Evolutionary conservation across 1,284 basidiomycete species (phyloP).

Genomic region (Ustilago trichophora): DNA sequence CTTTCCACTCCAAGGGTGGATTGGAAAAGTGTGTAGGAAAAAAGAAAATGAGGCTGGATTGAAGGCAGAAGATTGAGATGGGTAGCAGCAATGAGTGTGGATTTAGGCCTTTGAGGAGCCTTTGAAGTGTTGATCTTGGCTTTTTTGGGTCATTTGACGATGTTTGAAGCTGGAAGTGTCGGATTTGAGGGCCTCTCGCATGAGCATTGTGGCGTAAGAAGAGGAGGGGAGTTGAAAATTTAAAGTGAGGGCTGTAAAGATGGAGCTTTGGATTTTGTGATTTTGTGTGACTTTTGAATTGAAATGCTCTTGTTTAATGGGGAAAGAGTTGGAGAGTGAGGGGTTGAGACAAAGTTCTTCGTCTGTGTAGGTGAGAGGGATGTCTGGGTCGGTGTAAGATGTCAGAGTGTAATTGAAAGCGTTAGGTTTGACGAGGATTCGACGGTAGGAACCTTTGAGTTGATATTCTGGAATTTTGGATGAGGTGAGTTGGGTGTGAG

Average conservation of each 20-base stretch:
- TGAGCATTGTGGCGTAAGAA: slow-evolving; percentile 63
- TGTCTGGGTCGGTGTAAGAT: slow-evolving; percentile 90
- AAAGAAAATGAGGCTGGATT: no score
- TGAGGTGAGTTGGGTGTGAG: slow-evolving; percentile 78
- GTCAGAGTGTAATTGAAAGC: slow-evolving; percentile 82
- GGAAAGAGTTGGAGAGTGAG: neutral
- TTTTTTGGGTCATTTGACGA: slow-evolving; percentile 44
- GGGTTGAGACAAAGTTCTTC: slow-evolving; percentile 78
- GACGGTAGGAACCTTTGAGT: slow-evolving; percentile 89
- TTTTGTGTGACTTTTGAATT: neutral
- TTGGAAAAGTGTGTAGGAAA: no score
- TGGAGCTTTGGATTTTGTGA: slow-evolving; percentile 20
- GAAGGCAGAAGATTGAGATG: no score
- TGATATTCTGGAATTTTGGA: slow-evolving; percentile 80
- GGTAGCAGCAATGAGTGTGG: no score
- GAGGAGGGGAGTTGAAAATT: slow-evolving; percentile 58
- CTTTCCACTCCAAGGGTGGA: no score
- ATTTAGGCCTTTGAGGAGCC: slow-evolving; percentile 1
- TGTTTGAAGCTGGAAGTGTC: slow-evolving; percentile 59
- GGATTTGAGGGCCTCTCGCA: slow-evolving; percentile 62
- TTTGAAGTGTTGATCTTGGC: slow-evolving; percentile 52
- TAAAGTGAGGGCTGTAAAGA: slow-evolving; percentile 58
- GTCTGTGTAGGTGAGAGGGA: slow-evolving; percentile 89
- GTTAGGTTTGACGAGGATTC: slow-evolving; percentile 84
- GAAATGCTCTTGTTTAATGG: no score